Base-by-base conservation (phyloP, 176 grass and related monocot species). In the Phoenix dactylifera region DNA sequence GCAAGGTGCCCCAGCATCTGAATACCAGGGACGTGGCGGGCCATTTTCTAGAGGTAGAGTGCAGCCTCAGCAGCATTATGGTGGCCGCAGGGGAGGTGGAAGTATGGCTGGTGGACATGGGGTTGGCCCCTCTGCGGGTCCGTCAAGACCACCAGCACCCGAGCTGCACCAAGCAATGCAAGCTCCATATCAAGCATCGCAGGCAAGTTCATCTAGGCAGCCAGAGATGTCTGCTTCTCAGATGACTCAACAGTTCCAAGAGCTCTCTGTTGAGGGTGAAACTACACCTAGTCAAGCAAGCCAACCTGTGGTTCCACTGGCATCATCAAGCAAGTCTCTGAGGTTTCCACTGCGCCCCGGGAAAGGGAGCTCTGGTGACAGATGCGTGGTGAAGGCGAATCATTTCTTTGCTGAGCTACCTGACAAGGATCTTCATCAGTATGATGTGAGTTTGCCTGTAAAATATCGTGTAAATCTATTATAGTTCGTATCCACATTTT, bases 151-250 rank as follows among this genome's bases (percentile, higher is more conserved):
- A 52, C 67, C 62, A 74, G 83, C 78, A 88, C 87, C 92, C 87
- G 92, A 97, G 81, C 92, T 97, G 92, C 92, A 78, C 92, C 92
- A 97, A 90, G 92, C 92, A 83, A 93, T 77, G 71, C 66, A 67
- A 63, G 74, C 73, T 77, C 76, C 79, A 28, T 63, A 66, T 82
- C 76, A 81, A 60, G 70, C 65, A 5, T 61, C 57, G 32, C 59
- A 70, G 39, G 52, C 69, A 70, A 74, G 54, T 67, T 18, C 62
- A 67, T 73, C 65, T 7, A 57, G 50, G 6, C 62, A 81, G 68
- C 55, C 59, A 18, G 64, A 79, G 26, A 26, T 35, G 14, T 16
- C 58, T 14, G 58, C 18, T 23, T 10, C 58, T 49, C 68, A 82
- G 35, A 51, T 73, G 16, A 1, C 19, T 10, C 72, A 70, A 29